Evolutionary conservation across 768 basidiomycete species (phyloP).

Genomic region (Kwoniella dendrophila): DNA sequence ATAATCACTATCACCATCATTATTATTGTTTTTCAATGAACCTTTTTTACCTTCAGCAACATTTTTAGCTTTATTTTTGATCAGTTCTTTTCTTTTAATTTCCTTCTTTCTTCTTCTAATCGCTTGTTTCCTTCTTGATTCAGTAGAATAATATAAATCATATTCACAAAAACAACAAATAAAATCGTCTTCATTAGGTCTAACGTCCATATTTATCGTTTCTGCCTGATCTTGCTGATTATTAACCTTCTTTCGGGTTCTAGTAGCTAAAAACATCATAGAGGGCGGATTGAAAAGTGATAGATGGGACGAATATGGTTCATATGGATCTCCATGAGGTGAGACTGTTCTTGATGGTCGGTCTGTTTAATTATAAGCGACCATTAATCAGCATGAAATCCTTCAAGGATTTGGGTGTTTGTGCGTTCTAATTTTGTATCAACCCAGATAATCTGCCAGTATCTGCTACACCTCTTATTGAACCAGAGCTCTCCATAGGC

Average conservation of each 20-base stretch:
- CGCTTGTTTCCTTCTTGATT: slow-evolving; percentile 66
- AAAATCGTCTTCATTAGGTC: slow-evolving; percentile 73
- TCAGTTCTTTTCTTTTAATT: slow-evolving; percentile 56
- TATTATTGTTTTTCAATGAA: slow-evolving; percentile 25
- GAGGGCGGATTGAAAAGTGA: slow-evolving; percentile 50
- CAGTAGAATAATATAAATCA: slow-evolving; percentile 85
- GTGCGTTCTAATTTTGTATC: too few relatives aligned
- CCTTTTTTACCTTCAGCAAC: slow-evolving; percentile 46
- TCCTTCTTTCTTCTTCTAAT: slow-evolving; percentile 77
- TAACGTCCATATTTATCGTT: slow-evolving; percentile 19
- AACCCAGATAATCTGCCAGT: too few relatives aligned
- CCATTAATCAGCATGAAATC: slow-evolving; percentile 16
- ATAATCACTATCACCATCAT: slow-evolving; percentile 33
- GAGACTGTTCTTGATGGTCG: slow-evolving; percentile 40
- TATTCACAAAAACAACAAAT: slow-evolving; percentile 95
- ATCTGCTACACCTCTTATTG: not conserved
- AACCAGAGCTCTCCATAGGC: not conserved
- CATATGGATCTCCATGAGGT: slow-evolving; percentile 28
- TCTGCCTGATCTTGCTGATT: not conserved
- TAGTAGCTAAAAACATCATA: slow-evolving; percentile 48
- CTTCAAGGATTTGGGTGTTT: too few relatives aligned
- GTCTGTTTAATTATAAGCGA: too few relatives aligned
- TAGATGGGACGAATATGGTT: slow-evolving; percentile 34
- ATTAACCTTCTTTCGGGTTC: slow-evolving; percentile 26
- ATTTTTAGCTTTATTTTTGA: slow-evolving; percentile 46